These are phyloP conservation scores for Hymenoscyphus occultus DNA, from an alignment of 2,329 filamentous ascomycete genomes.

Conservation along the genomic window DNA sequence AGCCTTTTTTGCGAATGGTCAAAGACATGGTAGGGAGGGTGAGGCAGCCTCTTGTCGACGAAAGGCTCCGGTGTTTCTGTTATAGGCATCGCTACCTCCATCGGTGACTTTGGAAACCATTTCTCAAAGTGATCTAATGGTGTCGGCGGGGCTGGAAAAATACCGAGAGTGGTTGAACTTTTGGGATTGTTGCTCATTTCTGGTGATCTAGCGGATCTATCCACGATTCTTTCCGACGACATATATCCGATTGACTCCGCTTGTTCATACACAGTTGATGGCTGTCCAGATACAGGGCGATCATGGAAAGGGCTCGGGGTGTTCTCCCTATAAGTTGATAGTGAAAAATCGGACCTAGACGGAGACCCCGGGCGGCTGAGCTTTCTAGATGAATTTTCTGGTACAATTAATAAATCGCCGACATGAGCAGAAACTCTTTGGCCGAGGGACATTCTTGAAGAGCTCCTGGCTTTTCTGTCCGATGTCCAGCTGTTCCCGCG, in stretches of 20 bases:
- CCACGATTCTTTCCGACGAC: neutral
- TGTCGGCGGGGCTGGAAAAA: conserved; percentile 11
- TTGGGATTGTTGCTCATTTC: neutral
- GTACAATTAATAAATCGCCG: conserved; percentile 10
- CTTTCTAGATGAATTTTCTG: neutral
- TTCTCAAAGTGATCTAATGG: conserved; percentile 18
- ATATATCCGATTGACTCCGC: neutral
- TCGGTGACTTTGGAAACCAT: conserved; percentile 16
- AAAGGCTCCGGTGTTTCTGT: conserved; percentile 4
- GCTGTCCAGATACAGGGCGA: neutral
- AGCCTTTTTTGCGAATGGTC: conserved; percentile 39
- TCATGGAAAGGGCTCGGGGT: neutral
- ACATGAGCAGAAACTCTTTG: conserved; percentile 13
- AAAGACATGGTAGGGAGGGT: conserved; percentile 18
- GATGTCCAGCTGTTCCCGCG: conserved; percentile 10
- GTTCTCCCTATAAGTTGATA: neutral
- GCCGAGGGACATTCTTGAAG: conserved; percentile 9
- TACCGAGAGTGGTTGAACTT: conserved; percentile 7
- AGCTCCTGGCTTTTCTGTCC: conserved; percentile 5
- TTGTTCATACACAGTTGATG: neutral
- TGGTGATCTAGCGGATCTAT: neutral
- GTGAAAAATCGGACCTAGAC: neutral
- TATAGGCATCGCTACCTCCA: neutral
- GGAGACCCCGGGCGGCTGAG: neutral
- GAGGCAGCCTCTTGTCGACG: conserved; percentile 13